Evolutionary conservation across 1,284 basidiomycete genomes (phyloP).

Genomic region (Ustilago crameri): DNA sequence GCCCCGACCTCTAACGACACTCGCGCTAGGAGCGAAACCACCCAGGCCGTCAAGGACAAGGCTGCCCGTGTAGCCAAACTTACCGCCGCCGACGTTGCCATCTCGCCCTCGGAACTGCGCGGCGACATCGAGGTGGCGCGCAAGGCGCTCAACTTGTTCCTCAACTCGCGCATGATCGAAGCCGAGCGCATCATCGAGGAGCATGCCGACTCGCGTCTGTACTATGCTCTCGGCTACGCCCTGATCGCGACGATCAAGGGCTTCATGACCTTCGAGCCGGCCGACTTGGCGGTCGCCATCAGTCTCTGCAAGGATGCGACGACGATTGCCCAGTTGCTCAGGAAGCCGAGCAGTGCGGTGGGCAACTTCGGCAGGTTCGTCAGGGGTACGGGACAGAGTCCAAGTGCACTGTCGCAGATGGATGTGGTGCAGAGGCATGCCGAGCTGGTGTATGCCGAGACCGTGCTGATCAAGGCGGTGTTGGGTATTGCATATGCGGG

Average conservation of each 20-base stretch:
- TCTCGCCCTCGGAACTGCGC: slow-evolving; percentile 45
- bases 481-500: slow-evolving; percentile 66
- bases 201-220: slow-evolving; percentile 59
- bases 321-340: slow-evolving; percentile 58
- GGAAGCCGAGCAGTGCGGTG: slow-evolving; percentile 57
- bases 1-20: slow-evolving; percentile 28
- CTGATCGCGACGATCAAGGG: slow-evolving; percentile 67
- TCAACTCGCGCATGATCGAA: slow-evolving; percentile 66
- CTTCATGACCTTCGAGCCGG: slow-evolving; percentile 68
- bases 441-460: slow-evolving; percentile 65
- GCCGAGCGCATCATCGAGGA: slow-evolving; percentile 61
- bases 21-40: slow-evolving; percentile 46
- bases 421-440: slow-evolving; percentile 64
- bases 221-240: slow-evolving; percentile 65
- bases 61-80: slow-evolving; percentile 60
- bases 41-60: slow-evolving; percentile 54
- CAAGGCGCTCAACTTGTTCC: slow-evolving; percentile 63
- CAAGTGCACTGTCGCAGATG: slow-evolving; percentile 58
- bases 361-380: slow-evolving; percentile 64
- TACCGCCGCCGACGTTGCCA: slow-evolving; percentile 51
- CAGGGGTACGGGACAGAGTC: slow-evolving; percentile 60
- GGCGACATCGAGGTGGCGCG: slow-evolving; percentile 57
- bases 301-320: slow-evolving; percentile 65
- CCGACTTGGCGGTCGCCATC: slow-evolving; percentile 64
- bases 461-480: slow-evolving; percentile 63